Base-by-base conservation (phyloP, 1,284 basidiomycete genomes). In the Pterulicium gracile region DNA sequence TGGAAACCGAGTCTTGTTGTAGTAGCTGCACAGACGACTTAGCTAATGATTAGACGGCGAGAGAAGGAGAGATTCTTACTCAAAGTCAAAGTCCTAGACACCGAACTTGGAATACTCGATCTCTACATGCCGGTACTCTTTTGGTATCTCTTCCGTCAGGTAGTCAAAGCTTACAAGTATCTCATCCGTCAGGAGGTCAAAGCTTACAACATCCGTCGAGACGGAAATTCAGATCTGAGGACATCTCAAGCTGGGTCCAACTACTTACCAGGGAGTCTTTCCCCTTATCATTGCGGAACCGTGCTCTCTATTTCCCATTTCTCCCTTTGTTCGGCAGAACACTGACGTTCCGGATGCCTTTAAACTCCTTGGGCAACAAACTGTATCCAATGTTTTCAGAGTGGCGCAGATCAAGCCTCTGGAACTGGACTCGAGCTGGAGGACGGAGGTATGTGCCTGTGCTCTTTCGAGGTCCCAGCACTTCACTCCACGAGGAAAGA, bases 31-130 rank as follows among this genome's bases (percentile, higher is more conserved):
- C 34, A 45, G 43, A 39, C 21, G 18, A 43, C 22, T n/a, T 22
- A 45, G 23, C 47, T 51, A n/a, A 24, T 23, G 35, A 1, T 1
- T 44, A 24, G 19, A 34, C 19, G 44, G n/a, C 14, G 42, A 32
- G 27, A 45, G 13, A 24, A 20, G 43, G n/a, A 24, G 43, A 32
- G 32, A 0, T 32, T 58, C 70, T 49, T 57, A 90, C 88, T 77
- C 94, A 59, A 98, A 99, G 62, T 99, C 96, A 59, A 99, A 99
- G 64, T 99, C 95, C 61, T 95, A 95, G 20, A 98, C 89, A n/a
- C 95, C 95, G 55, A 98, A 99, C 56, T 92, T 92, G 43, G 91
- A 95, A 62, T 98, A 98, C 64, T 96, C 92, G 58, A 99, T 98
- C 63, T 96, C 92, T 35, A 97, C 92, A 57, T 86, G 84, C 40